Evolutionary conservation across 1,139 yeast species (phyloP).

Genomic region (Candida gigantensis): DNA sequence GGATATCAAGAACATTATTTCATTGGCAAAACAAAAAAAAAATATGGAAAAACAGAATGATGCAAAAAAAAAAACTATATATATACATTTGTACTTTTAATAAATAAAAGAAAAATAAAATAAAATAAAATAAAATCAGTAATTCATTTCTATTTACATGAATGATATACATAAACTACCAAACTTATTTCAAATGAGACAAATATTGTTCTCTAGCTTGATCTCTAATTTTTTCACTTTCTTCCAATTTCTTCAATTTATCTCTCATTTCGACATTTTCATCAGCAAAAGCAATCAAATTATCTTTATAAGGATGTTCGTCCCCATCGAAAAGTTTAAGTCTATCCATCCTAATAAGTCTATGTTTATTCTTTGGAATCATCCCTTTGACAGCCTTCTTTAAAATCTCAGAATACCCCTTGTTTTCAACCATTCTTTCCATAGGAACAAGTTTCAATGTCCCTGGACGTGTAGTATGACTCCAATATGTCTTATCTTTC

Average conservation of each 20-base stretch:
- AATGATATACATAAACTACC: slow-evolving; percentile 1
- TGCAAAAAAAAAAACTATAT: too few species aligned
- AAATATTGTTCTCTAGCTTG: slow-evolving; percentile 40
- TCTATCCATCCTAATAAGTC: slow-evolving; percentile 79
- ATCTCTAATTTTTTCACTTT: slow-evolving; percentile 33
- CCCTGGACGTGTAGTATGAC: slow-evolving; percentile 91
- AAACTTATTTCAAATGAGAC: slow-evolving; percentile 8
- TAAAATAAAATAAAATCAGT: not conserved
- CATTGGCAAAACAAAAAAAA: too few species aligned
- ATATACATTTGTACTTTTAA: not conserved
- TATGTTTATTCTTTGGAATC: slow-evolving; percentile 88
- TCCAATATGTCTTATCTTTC: slow-evolving; percentile 83
- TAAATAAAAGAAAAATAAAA: slow-evolving; percentile 2
- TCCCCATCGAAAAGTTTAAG: slow-evolving; percentile 86
- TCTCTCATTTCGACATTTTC: slow-evolving; percentile 58
- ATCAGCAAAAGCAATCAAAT: slow-evolving; percentile 84
- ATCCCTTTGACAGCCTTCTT: slow-evolving; percentile 89
- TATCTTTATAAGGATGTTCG: slow-evolving; percentile 81
- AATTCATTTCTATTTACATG: slow-evolving; percentile 8
- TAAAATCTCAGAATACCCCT: slow-evolving; percentile 83
- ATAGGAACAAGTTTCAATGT: slow-evolving; percentile 80
- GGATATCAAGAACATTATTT: too few species aligned
- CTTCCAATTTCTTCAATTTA: slow-evolving; percentile 41
- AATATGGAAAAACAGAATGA: too few species aligned
- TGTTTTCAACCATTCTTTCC: slow-evolving; percentile 73